Percentiles rank a stretch among this genome's conserved stretches.
Evolutionary conservation across 257 asterid species (phyloP).

Genomic region (Solanum virginianum): DNA sequence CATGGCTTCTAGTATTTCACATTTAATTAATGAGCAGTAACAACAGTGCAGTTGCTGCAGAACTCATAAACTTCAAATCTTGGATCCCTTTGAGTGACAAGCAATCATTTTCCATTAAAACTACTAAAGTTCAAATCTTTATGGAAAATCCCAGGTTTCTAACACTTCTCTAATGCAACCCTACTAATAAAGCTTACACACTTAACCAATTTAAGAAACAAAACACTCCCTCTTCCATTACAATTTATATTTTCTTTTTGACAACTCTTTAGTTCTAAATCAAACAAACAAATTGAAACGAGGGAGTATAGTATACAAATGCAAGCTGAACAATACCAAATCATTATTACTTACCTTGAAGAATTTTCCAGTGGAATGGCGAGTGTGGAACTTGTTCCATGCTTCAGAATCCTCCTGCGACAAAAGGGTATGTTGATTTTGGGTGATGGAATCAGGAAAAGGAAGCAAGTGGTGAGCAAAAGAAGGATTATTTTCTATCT

Average conservation of each 20-base stretch:
- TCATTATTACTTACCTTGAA: slow-evolving; percentile 42
- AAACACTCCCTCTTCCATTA: neutral
- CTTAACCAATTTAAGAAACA: neutral
- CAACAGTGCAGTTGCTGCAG: neutral
- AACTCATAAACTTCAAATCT: neutral
- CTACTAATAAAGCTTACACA: neutral
- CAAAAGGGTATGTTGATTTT: neutral
- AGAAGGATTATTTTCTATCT: slow-evolving; percentile 48
- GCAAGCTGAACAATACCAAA: neutral
- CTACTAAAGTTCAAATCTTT: neutral
- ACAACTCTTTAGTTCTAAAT: too few species aligned
- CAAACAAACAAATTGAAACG: too few species aligned
- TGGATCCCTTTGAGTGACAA: neutral
- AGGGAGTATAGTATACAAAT: neutral
- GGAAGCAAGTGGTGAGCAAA: slow-evolving; percentile 53
- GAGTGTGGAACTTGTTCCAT: slow-evolving; percentile 68
- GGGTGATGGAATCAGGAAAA: neutral
- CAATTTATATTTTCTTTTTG: too few species aligned
- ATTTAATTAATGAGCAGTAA: neutral
- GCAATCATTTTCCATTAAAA: neutral
- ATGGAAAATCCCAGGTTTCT: neutral
- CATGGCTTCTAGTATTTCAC: neutral
- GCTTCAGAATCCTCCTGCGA: slow-evolving; percentile 39
- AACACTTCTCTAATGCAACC: neutral
- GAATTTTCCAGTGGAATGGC: slow-evolving; percentile 82